Conservation (phyloP, 2,329 filamentous ascomycete species). For the Boeremia exigua region DNA sequence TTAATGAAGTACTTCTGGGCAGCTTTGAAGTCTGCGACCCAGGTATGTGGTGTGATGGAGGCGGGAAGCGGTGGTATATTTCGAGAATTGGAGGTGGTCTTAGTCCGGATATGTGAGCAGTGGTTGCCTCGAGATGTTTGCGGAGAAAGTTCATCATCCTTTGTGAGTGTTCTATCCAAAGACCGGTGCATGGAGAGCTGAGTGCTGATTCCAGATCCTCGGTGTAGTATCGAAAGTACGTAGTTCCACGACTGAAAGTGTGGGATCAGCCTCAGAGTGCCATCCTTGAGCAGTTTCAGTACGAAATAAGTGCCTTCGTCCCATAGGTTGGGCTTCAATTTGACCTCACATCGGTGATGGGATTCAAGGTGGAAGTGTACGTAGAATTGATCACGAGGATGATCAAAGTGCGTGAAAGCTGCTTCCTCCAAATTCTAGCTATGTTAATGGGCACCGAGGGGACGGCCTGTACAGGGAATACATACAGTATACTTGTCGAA, state of each 20-base stretch:
- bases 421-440: background rate
- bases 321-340: slow-evolving; percentile 1
- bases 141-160: background rate
- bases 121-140: background rate
- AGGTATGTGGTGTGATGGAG: background rate
- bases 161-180: too few relatives aligned
- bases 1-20: background rate
- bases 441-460: background rate
- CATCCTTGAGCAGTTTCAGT: background rate
- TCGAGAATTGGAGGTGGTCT: background rate
- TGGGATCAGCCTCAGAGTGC: background rate
- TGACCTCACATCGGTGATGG: slow-evolving; percentile 1
- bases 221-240: too few relatives aligned
- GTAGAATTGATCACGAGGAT: background rate
- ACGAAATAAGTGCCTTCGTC: slow-evolving; percentile 1
- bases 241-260: background rate
- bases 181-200: too few relatives aligned
- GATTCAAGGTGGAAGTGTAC: slow-evolving; percentile 1
- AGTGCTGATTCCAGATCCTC: background rate
- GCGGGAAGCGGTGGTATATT: background rate
- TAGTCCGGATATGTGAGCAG: background rate
- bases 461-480: background rate
- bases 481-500: background rate
- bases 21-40: background rate
- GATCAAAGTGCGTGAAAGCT: background rate